Base-by-base conservation (phyloP, 129 eudicot genomes). In the Solidago caesia region DNA sequence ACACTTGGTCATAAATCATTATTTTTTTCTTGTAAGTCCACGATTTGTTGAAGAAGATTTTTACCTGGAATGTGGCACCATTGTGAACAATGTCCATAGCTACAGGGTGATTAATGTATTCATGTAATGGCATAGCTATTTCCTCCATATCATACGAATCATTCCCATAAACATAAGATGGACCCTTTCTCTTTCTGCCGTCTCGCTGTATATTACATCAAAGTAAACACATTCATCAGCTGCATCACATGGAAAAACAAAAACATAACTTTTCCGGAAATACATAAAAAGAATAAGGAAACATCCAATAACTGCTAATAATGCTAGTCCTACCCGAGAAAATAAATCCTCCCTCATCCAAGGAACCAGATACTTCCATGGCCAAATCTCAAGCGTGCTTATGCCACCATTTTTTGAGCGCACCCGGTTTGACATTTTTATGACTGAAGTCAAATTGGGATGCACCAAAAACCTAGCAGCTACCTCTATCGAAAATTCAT, bases 311-410 rank as follows among this genome's bases (percentile, higher is more conserved):
- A 6, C 26, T 2, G 39, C 51, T 55, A 58, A 49, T 55, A 58
- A 65, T 7, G 59, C 14, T 27, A 70, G 75, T 52, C 85, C 53
- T 95, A 95, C 99, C 88, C 97, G 92, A 64, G 89, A 74, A 79
- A 95, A 95, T 26, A 95, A 78, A 82, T 95, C 99, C 85, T 89
- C 97, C 80, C 91, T 87, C 97, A 95, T 95, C 99, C 99, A 95
- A 59, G 97, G 99, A 67, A 95, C 99, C 85, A 95, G 75, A 85
- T 91, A 89, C 85, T 91, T 95, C 99, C 99, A 95, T 4, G 97
- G 99, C 99, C 99, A 95, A 49, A 95, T 91, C 76, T 91, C 96
- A 61, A 95, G 83, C 1, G 99, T 91, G 83, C 97, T 91, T 63
- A 85, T 75, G 11, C 85, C 96, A 49, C 74, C 75, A 43, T 8